Evolutionary conservation across 208 protist species (phyloP).

Genomic region (Angomonas ambiguus): DNA sequence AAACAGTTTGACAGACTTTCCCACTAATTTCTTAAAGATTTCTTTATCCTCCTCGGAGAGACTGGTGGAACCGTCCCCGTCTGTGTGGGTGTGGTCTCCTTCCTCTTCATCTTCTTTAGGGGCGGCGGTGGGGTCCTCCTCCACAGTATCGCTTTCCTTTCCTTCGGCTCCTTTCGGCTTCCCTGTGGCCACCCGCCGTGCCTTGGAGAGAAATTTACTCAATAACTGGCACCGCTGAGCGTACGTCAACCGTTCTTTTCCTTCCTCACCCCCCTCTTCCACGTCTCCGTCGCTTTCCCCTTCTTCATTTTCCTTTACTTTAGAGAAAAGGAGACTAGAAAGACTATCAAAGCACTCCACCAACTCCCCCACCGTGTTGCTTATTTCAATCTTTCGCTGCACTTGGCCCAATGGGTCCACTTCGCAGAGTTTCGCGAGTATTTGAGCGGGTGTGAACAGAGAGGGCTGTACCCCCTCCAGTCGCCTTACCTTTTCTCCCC

Average conservation of each 20-base stretch:
- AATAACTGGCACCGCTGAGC: constrained; percentile 59
- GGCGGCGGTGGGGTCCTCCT: not conserved
- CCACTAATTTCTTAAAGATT: constrained; percentile 25
- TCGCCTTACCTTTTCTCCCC: constrained; percentile 22
- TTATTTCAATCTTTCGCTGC: constrained; percentile 72
- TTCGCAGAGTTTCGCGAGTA: constrained; percentile 47
- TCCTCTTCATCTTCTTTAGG: not conserved
- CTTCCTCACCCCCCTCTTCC: not conserved
- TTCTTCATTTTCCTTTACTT: constrained; percentile 4
- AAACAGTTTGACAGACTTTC: constrained; percentile 24
- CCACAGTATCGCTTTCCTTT: not conserved
- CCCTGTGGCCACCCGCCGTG: constrained; percentile 37
- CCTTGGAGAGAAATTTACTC: constrained; percentile 79
- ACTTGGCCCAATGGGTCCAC: constrained; percentile 59
- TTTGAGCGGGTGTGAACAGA: constrained; percentile 55
- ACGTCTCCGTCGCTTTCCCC: too few species aligned
- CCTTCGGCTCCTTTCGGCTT: not conserved
- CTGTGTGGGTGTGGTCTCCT: not conserved
- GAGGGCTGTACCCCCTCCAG: constrained; percentile 21
- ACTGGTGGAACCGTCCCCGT: not conserved
- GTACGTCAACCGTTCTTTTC: constrained; percentile 29
- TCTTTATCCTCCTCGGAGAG: constrained; percentile 33
- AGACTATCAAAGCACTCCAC: constrained; percentile 40
- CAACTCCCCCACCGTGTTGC: constrained; percentile 32
- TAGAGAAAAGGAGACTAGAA: constrained; percentile 7